A percentile compares a stretch with the other conserved stretches of the same genome.
These are phyloP conservation scores for Aspergillus sp. DNA, from an alignment of 2,329 filamentous ascomycete species.

Conservation along the genomic window DNA sequence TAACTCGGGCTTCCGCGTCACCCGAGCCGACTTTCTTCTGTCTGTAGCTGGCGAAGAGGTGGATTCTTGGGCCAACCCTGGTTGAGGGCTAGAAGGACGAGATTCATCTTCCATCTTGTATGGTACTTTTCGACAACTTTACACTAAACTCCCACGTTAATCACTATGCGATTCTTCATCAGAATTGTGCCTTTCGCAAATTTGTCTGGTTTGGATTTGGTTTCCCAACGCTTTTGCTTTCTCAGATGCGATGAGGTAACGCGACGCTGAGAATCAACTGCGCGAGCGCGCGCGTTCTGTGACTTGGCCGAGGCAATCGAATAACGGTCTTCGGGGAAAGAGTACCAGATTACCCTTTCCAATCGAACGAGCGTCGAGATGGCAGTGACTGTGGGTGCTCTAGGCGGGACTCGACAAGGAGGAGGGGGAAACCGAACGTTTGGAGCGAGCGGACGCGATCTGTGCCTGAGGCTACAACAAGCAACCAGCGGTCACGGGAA, in stretches of 20 bases:
- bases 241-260: neutral
- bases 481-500: neutral
- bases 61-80: constrained; percentile 7
- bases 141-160: neutral
- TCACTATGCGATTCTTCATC: neutral
- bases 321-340: neutral
- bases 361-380: neutral
- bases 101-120: constrained; percentile 16
- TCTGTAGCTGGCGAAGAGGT: constrained; percentile 21
- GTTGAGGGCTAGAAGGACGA: constrained; percentile 13
- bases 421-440: neutral
- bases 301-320: neutral
- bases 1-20: constrained; percentile 35
- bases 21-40: constrained; percentile 39
- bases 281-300: neutral
- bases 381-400: neutral
- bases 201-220: neutral
- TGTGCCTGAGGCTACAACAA: neutral
- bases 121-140: neutral
- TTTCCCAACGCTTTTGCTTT: neutral
- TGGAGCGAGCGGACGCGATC: neutral
- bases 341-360: no score
- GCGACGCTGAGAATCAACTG: neutral
- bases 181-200: no score
- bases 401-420: neutral